Evolutionary conservation across 441 rosid species (phyloP), one percentile per base, ranked within the genome.

Genomic region (Croton setiger): DNA sequence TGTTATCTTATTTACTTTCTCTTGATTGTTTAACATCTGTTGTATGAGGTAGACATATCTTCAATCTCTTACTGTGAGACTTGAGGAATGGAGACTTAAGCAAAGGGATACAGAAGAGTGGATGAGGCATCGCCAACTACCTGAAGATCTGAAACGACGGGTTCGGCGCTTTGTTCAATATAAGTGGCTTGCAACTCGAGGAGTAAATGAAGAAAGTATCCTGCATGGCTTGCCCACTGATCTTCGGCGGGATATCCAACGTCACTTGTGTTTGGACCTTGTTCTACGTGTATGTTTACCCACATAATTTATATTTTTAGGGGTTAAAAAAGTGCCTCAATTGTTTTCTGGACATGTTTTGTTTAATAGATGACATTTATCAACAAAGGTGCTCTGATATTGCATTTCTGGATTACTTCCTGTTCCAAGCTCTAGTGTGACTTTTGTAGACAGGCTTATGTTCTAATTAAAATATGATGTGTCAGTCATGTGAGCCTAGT

Each of bases 71-170:
- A 90, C 96, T 2, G 87, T 91, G 68, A 85, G 98, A 79, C 92
- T 88, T 6, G 96, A 94, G 84, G 97, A 94, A 75, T 91, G 97
- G 97, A 91, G 98, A 73, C 77, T 91, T 31, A 91, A 88, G 82
- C 87, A 87, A 77, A 85, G 98, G 78, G 98, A 94, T 76, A 90
- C 96, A 0, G 97, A 94, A 74, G 96, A 94, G 77, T 94, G 98
- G 98, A 94, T 91, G 96, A 84, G 82, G 77, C 98, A 94, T 79
- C 97, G 97, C 49, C 93, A 90, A 75, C 96, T 91, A 63, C 98
- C 97, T 33, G 93, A 86, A 74, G 96, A 87, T 68, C 74, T 94
- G 76, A 88, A 68, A 77, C 78, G 71, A 41, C 84, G 90, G 36
- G 91, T 94, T 61, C 82, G 87, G 31, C 83, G 92, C 43, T 91